Evolutionary conservation across 2,329 filamentous ascomycete genomes (phyloP), one percentile per base, ranked within the genome.

Genomic region (Hymenoscyphus fraxineus): DNA sequence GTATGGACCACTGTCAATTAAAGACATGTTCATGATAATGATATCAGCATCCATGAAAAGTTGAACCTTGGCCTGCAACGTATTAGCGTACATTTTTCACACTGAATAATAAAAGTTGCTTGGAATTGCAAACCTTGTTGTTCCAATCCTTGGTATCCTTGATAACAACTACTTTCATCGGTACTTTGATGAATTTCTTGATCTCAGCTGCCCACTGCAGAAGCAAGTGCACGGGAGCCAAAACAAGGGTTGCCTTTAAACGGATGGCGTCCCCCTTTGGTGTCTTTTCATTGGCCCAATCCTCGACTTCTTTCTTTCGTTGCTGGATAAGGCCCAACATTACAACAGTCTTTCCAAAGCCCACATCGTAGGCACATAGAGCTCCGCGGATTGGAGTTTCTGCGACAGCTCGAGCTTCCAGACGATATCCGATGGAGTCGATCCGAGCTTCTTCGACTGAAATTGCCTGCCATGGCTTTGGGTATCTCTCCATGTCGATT

Each of bases 261-360:
- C 81, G 73, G 16, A 75, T 70, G 5, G 27, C n/a, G 6, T 61
- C 62, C 32, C 10, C 22, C 7, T 58, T 47, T 16, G 12, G 15
- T 15, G 27, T 22, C 44, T 59, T 62, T 51, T 19, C 44, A 22
- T 22, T 22, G 32, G 55, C 47, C 35, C 51, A 40, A 9, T 58
- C 22, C 19, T 15, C 1, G 60, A 32, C 7, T 70, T 55, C 75
- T 65, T 38, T 79, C 78, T 56, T 82, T 27, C 58, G 78, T 3
- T 76, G 73, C 41, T 84, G 78, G 38, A 88, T 81, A 9, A 89
- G 74, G 0, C 80, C 85, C 13, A 90, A 77, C 1, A 81, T 82
- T 0, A 83, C 82, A 1, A 86, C 82, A 0, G 88, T 90, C 70
- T 91, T 90, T 0, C 88, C 88, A 70, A 87, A 90, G 0, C 85